These are phyloP conservation scores for Penicillium subrubescens DNA, from an alignment of 495 filamentous ascomycete genomes.

Conservation along the genomic window DNA sequence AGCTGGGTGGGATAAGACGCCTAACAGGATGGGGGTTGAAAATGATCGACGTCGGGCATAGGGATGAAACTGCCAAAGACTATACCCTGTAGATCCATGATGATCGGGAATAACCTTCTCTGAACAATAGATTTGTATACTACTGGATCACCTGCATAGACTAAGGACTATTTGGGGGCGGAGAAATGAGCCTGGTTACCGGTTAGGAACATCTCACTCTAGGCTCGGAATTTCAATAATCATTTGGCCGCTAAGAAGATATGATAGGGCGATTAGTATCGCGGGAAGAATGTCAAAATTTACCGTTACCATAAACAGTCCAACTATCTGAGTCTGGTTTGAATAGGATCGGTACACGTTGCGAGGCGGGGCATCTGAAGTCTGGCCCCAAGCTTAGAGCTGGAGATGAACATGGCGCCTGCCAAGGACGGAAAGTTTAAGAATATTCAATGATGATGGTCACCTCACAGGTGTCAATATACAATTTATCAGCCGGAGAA, in stretches of 20 bases:
- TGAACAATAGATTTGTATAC: neutral
- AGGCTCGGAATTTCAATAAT: neutral
- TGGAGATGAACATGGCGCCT: neutral
- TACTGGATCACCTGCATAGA: neutral
- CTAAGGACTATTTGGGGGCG: neutral
- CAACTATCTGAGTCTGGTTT: neutral
- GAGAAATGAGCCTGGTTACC: neutral
- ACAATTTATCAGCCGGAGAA: neutral
- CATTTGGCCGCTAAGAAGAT: neutral
- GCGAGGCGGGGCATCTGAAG: neutral
- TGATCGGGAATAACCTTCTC: neutral
- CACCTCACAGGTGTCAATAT: neutral
- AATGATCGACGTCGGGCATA: neutral
- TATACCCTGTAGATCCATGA: neutral
- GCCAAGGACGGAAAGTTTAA: neutral
- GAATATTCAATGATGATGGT: neutral
- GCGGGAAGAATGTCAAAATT: neutral
- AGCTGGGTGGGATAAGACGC: neutral
- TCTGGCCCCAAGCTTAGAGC: neutral
- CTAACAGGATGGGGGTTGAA: neutral
- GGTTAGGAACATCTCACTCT: neutral
- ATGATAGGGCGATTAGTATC: neutral
- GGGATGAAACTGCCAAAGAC: neutral
- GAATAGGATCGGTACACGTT: neutral
- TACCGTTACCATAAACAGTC: neutral